Base-by-base conservation (phyloP, 176 grass and related monocot genomes). In the Oryza nivara region DNA sequence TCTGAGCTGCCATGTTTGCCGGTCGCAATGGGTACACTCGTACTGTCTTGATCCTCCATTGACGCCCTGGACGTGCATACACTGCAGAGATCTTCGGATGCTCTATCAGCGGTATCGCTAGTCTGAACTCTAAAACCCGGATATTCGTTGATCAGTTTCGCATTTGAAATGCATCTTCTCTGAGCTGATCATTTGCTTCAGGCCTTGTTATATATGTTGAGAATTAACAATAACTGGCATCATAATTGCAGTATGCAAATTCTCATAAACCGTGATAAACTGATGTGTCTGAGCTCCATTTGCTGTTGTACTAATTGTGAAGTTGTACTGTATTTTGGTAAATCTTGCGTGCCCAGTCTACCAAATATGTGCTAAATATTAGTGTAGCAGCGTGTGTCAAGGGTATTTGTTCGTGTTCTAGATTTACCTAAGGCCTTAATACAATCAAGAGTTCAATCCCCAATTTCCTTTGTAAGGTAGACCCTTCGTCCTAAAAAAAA, bases 1-100 rank as follows among this genome's bases (percentile, higher is more conserved):
- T 28, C 47, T 73, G 43, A 92, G 88, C 77, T 98, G 96, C 85
- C 41, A 90, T 4, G 83, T 92, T 48, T 98, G 96, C 74, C 80
- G 34, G 38, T 88, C 80, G 0, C 88, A 86, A 71, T 98, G 96
- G 93, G 83, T 98, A 51, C 96, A 98, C 82, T 87, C 89, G 4
- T 93, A 90, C 67, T 98, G 96, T 87, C 91, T 98, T 7, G 90
- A 98, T 44, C 93, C 96, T 28, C 96, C 93, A 17, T 6, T 83
- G 49, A 66, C 46, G 45, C 89, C 83, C 0, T 95, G 96, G 96
- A 95, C 88, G 15, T 98, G 96, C 82, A 23, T 92, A 51, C 82
- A 92, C 40, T 98, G 96, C 69, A 88, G 88, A 83, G 91, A 93
- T 69, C 89, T 86, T 38, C 83, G 91, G 32, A 82, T 82, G 80